A percentile compares a stretch with the other conserved stretches of the same genome.
Evolutionary conservation across 176 grass and related monocot genomes (phyloP).

Genomic region (Zea luxurians): DNA sequence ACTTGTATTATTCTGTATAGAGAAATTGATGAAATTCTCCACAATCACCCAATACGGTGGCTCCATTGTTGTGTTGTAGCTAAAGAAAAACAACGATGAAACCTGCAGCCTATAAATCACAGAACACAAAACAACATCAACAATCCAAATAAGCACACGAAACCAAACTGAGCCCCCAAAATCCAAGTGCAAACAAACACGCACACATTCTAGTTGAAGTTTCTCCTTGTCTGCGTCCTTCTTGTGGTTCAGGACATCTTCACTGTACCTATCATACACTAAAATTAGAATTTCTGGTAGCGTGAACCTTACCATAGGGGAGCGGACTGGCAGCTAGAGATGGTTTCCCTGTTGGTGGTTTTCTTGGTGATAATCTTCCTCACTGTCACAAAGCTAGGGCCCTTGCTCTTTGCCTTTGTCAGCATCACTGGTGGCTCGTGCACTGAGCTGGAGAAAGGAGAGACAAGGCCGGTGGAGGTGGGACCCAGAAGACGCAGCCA

Average conservation of each 20-base stretch:
- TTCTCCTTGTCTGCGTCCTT: slow-evolving; percentile 72
- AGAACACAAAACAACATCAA: slow-evolving; percentile 1
- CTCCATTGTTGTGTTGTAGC: slow-evolving; percentile 81
- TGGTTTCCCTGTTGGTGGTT: slow-evolving; percentile 60
- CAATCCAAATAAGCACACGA: not conserved
- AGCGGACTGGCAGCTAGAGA: not conserved
- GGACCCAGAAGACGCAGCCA: too few species aligned
- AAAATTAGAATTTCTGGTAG: not conserved
- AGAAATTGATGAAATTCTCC: slow-evolving; percentile 99
- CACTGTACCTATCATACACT: slow-evolving; percentile 46
- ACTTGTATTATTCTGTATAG: slow-evolving; percentile 87
- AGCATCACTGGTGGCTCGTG: too few species aligned
- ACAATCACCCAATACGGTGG: slow-evolving; percentile 93
- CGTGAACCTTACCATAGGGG: not conserved
- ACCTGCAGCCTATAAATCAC: slow-evolving; percentile 46
- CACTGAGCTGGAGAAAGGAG: too few species aligned
- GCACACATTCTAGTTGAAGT: slow-evolving; percentile 81
- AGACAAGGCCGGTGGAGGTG: too few species aligned
- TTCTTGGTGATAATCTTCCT: slow-evolving; percentile 88
- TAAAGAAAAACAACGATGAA: slow-evolving; percentile 83
- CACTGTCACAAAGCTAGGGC: slow-evolving; percentile 63
- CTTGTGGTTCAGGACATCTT: slow-evolving; percentile 80
- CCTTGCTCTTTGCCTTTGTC: slow-evolving; percentile 67
- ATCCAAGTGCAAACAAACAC: slow-evolving; percentile 19
- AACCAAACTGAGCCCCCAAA: not conserved